A percentile compares a stretch with the other conserved stretches of the same genome.
These are phyloP conservation scores for Phytophthora boehmeriae DNA, from an alignment of 352 stramenopile species.

Conservation along the genomic window DNA sequence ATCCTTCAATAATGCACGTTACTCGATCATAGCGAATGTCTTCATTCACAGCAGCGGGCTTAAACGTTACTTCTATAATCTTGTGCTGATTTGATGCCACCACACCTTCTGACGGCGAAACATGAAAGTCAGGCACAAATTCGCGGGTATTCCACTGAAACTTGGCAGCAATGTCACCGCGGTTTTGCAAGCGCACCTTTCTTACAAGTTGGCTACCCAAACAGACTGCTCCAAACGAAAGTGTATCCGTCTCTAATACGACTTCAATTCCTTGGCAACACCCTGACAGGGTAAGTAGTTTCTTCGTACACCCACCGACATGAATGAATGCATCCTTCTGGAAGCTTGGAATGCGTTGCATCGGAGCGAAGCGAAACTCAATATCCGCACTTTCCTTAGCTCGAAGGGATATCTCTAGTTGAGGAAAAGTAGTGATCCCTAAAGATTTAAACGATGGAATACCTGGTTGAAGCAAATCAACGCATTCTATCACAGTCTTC, in stretches of 20 bases:
- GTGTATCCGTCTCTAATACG: constrained; percentile 84
- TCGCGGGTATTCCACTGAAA: constrained; percentile 86
- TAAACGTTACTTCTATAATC: constrained; percentile 91
- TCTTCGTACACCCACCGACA: constrained; percentile 70
- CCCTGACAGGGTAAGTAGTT: constrained; percentile 83
- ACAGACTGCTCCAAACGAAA: constrained; percentile 92
- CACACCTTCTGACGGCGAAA: constrained; percentile 82
- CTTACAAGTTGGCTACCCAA: constrained; percentile 84
- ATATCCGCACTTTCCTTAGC: constrained; percentile 82
- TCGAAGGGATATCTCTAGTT: constrained; percentile 64
- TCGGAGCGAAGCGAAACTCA: constrained; percentile 76
- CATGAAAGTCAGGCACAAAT: constrained; percentile 83
- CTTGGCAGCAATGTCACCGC: constrained; percentile 87
- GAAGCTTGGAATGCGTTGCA: constrained; percentile 65
- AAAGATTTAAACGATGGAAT: constrained; percentile 43
- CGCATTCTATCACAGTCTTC: constrained; percentile 68
- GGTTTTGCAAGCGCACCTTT: constrained; percentile 90
- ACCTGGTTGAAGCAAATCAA: constrained; percentile 32
- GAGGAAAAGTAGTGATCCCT: constrained; percentile 72
- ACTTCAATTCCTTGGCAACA: constrained; percentile 93
- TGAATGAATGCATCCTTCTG: constrained; percentile 67
- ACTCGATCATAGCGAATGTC: constrained; percentile 91
- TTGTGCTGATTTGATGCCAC: constrained; percentile 88
- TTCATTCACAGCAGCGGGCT: constrained; percentile 69
- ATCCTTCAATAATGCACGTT: constrained; percentile 67